Conservation (phyloP, 2,329 filamentous ascomycete genomes). For the Arthroderma sp. region DNA sequence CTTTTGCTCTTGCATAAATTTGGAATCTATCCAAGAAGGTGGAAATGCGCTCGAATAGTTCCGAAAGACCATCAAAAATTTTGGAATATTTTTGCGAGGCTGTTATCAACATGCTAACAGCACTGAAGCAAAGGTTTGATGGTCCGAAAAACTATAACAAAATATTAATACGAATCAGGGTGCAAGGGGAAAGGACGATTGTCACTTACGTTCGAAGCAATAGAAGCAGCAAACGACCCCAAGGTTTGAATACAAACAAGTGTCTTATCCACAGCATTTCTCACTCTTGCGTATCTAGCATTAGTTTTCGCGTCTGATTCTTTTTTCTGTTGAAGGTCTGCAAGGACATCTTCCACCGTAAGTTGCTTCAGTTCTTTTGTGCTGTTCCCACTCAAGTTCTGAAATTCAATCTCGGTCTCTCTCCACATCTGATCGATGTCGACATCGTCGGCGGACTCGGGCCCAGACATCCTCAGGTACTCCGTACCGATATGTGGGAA, state of each 20-base stretch:
- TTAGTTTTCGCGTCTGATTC: constrained; percentile 18
- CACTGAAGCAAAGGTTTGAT: constrained; percentile 22
- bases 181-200: background rate
- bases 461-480: constrained; percentile 4
- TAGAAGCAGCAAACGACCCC: constrained; percentile 18
- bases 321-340: constrained; percentile 17
- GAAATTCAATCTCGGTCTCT: constrained; percentile 13
- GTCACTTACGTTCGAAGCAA: constrained; percentile 19
- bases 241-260: constrained; percentile 17
- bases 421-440: constrained; percentile 14
- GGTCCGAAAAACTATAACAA: constrained; percentile 19
- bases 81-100: constrained; percentile 21
- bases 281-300: constrained; percentile 17
- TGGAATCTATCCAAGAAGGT: constrained; percentile 21
- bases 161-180: background rate
- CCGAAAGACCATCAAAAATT: constrained; percentile 20
- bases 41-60: constrained; percentile 20
- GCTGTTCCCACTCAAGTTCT: constrained; percentile 13
- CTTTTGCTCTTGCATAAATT: constrained; percentile 17
- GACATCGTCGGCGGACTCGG: constrained; percentile 7
- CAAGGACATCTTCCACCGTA: constrained; percentile 18
- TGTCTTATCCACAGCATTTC: constrained; percentile 18
- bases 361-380: constrained; percentile 15
- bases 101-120: constrained; percentile 20
- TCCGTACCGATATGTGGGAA: background rate